These are phyloP conservation scores for Oxyria digyna DNA, from an alignment of 148 eudicot genomes.

Conservation along the genomic window DNA sequence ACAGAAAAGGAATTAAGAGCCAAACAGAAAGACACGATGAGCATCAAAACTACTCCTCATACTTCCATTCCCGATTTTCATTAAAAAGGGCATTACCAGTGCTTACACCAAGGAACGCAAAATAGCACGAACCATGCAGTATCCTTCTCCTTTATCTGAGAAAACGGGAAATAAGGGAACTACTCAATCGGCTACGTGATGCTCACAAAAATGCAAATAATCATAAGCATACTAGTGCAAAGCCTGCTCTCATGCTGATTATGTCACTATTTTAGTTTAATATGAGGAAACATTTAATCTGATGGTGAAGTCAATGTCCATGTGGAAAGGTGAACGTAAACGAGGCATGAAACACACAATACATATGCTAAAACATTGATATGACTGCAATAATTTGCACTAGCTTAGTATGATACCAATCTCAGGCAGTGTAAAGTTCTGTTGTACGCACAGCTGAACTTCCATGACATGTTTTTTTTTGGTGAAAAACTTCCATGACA, in stretches of 20 bases:
- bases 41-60: not conserved
- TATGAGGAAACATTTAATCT: not conserved
- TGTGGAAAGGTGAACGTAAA: not conserved
- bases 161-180: not conserved
- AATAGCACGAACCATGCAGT: slow-evolving; percentile 91
- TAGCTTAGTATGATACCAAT: not conserved
- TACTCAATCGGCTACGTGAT: not conserved
- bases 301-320: not conserved
- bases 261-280: not conserved
- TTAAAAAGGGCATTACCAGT: slow-evolving; percentile 45
- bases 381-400: not conserved
- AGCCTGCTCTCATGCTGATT: not conserved
- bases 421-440: not conserved
- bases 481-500: too few relatives aligned
- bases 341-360: not conserved
- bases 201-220: not conserved
- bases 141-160: slow-evolving; percentile 86
- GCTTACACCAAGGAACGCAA: slow-evolving; percentile 98
- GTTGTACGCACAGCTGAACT: not conserved
- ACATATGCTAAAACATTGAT: not conserved
- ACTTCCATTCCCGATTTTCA: not conserved
- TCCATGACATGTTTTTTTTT: not conserved
- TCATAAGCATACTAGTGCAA: not conserved
- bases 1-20: not conserved
- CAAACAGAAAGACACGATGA: not conserved